These are phyloP conservation scores for Litchi chinensis DNA, from an alignment of 345 rosid species.

Conservation along the genomic window DNA sequence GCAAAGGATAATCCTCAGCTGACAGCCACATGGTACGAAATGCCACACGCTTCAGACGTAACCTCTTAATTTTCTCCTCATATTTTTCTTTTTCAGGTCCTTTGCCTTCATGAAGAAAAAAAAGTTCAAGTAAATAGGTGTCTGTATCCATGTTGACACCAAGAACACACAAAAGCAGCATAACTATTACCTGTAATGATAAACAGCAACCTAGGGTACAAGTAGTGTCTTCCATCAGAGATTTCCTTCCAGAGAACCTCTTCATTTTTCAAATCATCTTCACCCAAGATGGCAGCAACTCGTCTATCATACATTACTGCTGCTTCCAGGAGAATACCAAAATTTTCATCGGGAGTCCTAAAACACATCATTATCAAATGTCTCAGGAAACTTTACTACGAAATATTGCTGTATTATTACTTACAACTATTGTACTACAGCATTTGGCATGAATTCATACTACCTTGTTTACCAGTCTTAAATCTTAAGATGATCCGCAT, in stretches of 20 bases:
- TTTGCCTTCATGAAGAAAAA: slow-evolving; percentile 57
- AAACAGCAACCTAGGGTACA: slow-evolving; percentile 79
- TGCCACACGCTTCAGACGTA: slow-evolving; percentile 81
- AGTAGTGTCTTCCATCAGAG: slow-evolving; percentile 45
- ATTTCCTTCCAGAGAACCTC: slow-evolving; percentile 54
- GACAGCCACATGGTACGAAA: slow-evolving; percentile 96
- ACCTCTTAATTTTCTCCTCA: slow-evolving; percentile 75
- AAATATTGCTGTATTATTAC: background rate
- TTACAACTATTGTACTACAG: background rate
- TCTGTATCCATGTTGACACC: background rate
- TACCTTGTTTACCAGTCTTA: background rate
- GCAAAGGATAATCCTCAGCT: slow-evolving; percentile 95
- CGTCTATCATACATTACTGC: slow-evolving; percentile 96
- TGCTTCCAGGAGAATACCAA: slow-evolving; percentile 92
- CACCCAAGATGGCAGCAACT: slow-evolving; percentile 78
- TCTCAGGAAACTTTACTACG: background rate
- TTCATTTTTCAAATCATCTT: slow-evolving; percentile 50
- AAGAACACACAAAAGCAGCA: slow-evolving; percentile 5
- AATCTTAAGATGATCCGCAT: background rate
- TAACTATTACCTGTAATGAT: slow-evolving; percentile 73
- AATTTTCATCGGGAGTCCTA: slow-evolving; percentile 99
- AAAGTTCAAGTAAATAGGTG: slow-evolving; percentile 10
- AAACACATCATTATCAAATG: slow-evolving; percentile 11
- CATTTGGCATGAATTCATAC: background rate
- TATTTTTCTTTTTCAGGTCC: slow-evolving; percentile 93